Percentiles rank a stretch among this genome's conserved stretches.
Evolutionary conservation across 2,329 filamentous ascomycete genomes (phyloP).

Genomic region (Monilinia fructigena): DNA sequence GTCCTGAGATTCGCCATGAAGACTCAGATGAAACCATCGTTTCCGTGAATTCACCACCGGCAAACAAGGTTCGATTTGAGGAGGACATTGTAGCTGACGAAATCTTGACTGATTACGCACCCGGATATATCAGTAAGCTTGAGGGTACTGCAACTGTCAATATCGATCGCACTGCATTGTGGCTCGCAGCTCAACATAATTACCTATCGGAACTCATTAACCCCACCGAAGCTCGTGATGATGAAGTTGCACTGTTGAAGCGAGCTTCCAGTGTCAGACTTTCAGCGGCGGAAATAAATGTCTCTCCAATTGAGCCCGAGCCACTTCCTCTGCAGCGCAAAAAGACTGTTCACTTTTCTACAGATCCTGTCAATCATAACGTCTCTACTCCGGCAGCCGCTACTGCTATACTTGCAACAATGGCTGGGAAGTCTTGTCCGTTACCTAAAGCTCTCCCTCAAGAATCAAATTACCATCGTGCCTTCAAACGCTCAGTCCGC

Average conservation of each 20-base stretch:
- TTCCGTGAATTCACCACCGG: constrained; percentile 26
- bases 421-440: constrained; percentile 43
- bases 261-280: constrained; percentile 35
- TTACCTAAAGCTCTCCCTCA: constrained; percentile 53
- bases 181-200: constrained; percentile 78
- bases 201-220: constrained; percentile 70
- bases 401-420: constrained; percentile 18
- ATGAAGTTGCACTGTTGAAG: constrained; percentile 38
- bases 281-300: constrained; percentile 41
- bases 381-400: constrained; percentile 28
- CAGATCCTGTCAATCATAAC: constrained; percentile 38
- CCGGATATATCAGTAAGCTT: constrained; percentile 72
- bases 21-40: constrained; percentile 43
- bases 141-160: constrained; percentile 69
- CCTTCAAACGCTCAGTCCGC: constrained; percentile 73
- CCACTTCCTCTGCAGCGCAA: constrained; percentile 46
- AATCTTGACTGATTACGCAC: constrained; percentile 69
- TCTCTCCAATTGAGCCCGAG: constrained; percentile 38
- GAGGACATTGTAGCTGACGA: constrained; percentile 61
- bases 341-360: constrained; percentile 75
- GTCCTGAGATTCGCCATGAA: constrained; percentile 38
- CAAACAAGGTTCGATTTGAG: constrained; percentile 5
- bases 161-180: constrained; percentile 79
- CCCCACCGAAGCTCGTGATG: constrained; percentile 47
- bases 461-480: constrained; percentile 83